Evolutionary conservation across 805 yeast genomes (phyloP).

Genomic region (Diddensiella santjacobensis): DNA sequence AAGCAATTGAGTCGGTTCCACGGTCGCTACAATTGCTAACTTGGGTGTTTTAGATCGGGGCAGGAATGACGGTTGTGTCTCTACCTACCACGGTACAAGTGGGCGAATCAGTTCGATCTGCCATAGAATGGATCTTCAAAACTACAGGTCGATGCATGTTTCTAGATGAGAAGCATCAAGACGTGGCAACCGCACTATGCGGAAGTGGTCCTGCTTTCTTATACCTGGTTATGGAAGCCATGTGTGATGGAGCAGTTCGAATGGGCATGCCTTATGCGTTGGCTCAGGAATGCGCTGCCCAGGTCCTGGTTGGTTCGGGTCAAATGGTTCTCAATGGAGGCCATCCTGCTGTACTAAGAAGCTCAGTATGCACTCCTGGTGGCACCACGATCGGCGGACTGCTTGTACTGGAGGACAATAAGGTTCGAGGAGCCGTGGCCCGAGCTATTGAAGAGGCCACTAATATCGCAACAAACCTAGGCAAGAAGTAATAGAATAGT

Average conservation of each 20-base stretch:
- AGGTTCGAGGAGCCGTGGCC: constrained; percentile 81
- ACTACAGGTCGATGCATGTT: constrained; percentile 40
- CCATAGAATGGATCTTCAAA: constrained; percentile 40
- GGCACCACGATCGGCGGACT: constrained; percentile 97
- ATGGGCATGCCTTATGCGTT: constrained; percentile 88
- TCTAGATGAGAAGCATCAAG: constrained; percentile 80
- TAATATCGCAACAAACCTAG: constrained; percentile 50
- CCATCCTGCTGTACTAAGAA: constrained; percentile 85
- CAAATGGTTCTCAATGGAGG: constrained; percentile 81
- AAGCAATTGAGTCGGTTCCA: neutral
- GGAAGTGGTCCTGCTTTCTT: constrained; percentile 98
- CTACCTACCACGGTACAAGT: constrained; percentile 50
- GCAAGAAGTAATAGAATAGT: constrained; percentile 17
- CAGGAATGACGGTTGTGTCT: constrained; percentile 92
- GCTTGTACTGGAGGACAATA: constrained; percentile 85
- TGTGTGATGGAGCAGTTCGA: constrained; percentile 90
- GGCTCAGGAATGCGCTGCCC: constrained; percentile 83
- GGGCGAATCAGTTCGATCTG: constrained; percentile 28
- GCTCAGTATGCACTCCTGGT: constrained; percentile 93
- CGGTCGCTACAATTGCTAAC: neutral
- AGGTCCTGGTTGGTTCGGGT: constrained; percentile 91
- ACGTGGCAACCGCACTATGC: constrained; percentile 89
- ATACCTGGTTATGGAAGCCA: constrained; percentile 80
- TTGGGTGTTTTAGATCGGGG: constrained; percentile 50
- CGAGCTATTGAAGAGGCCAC: constrained; percentile 91